Percentiles rank a stretch among this genome's conserved stretches.
These are phyloP conservation scores for Brassica balearica DNA, from an alignment of 441 rosid genomes.

Conservation along the genomic window DNA sequence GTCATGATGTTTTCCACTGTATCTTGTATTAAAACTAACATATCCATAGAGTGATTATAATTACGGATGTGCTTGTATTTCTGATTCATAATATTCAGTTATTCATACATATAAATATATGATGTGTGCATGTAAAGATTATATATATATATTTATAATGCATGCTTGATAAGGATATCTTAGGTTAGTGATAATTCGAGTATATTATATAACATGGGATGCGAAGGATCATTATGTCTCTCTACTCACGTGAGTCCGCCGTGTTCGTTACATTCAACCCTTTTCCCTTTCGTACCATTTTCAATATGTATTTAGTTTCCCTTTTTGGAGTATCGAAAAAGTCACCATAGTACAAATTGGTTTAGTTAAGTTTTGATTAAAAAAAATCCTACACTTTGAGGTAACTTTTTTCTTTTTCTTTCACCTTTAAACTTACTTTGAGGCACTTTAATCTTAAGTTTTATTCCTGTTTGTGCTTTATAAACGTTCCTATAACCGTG, in stretches of 20 bases:
- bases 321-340: constrained; percentile 46
- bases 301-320: constrained; percentile 2
- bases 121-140: neutral
- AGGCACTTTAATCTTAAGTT: constrained; percentile 23
- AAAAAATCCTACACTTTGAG: constrained; percentile 37
- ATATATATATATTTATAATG: constrained; percentile 11
- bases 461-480: constrained; percentile 16
- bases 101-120: neutral
- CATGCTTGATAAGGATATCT: constrained; percentile 39
- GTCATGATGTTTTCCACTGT: constrained; percentile 36
- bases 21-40: constrained; percentile 34
- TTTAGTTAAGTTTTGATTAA: constrained; percentile 6
- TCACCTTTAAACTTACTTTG: constrained; percentile 37
- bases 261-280: constrained; percentile 35
- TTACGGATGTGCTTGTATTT: constrained; percentile 18
- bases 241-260: constrained; percentile 42
- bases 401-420: constrained; percentile 3
- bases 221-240: constrained; percentile 41
- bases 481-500: neutral
- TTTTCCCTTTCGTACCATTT: constrained; percentile 29
- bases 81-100: neutral
- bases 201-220: constrained; percentile 24
- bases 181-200: constrained; percentile 33
- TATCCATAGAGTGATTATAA: constrained; percentile 38
- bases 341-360: constrained; percentile 32